Conservation (phyloP, 73 alveolate species). For the Paramecium sonneborni region DNA sequence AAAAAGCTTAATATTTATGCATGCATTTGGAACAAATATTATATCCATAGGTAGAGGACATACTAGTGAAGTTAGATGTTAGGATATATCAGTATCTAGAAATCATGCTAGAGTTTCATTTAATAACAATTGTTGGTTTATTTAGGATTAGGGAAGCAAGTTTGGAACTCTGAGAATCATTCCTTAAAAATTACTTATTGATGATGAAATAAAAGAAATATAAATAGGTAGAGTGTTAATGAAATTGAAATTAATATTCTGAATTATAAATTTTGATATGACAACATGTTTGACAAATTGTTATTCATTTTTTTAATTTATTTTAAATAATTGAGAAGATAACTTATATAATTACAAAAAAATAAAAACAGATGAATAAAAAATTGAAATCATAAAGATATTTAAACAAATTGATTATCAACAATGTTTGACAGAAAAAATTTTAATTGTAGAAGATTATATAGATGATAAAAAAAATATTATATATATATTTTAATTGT, state of each 20-base stretch:
- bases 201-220: background rate
- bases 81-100: background rate
- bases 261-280: background rate
- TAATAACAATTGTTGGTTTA: background rate
- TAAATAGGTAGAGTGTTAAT: background rate
- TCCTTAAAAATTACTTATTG: background rate
- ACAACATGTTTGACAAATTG: background rate
- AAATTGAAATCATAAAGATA: too few relatives aligned
- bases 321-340: too few relatives aligned
- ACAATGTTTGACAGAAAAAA: too few relatives aligned
- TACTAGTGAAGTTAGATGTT: background rate
- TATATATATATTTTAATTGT: too few relatives aligned
- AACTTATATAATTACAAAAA: too few relatives aligned
- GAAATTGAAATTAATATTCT: background rate
- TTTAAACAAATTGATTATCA: too few relatives aligned
- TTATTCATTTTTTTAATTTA: too few relatives aligned
- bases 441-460: too few relatives aligned
- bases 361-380: too few relatives aligned
- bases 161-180: background rate
- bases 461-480: too few relatives aligned
- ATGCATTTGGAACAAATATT: background rate
- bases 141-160: background rate
- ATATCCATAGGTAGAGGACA: background rate
- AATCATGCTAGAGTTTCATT: background rate
- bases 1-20: background rate